These are phyloP conservation scores for Antitrichia curtipendula DNA, from an alignment of 225 moss, liverwort and hornwort genomes.

Conservation along the genomic window DNA sequence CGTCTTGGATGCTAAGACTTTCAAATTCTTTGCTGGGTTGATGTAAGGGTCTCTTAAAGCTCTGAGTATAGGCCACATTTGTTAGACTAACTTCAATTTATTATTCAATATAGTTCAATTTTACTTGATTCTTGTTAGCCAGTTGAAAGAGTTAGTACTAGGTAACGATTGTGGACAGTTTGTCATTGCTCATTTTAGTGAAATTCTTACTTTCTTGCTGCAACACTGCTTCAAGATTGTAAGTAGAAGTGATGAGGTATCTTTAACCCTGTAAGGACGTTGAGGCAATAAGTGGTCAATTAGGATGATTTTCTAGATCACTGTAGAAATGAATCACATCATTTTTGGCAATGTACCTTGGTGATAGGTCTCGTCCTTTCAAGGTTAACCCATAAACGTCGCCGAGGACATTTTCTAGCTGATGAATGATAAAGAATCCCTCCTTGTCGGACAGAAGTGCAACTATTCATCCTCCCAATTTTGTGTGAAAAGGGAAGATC, in stretches of 20 bases:
- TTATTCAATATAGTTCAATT: not conserved
- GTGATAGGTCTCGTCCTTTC: not conserved
- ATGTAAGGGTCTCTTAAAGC: not conserved
- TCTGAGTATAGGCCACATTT: not conserved
- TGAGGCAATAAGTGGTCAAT: not conserved
- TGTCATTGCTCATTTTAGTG: not conserved
- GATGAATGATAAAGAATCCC: no score
- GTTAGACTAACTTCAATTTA: not conserved
- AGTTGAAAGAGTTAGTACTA: not conserved
- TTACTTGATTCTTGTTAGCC: not conserved
- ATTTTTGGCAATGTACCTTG: not conserved
- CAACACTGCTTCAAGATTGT: not conserved
- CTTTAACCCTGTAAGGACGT: no score
- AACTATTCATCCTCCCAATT: no score
- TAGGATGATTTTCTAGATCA: not conserved
- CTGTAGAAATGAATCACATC: no score
- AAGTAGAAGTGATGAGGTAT: not conserved
- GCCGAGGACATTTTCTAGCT: no score
- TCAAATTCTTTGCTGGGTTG: constrained; percentile 14
- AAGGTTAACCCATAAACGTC: no score
- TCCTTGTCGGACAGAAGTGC: no score
- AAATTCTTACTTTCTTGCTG: no score
- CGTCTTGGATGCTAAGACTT: constrained; percentile 26
- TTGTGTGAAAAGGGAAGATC: no score
- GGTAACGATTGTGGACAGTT: not conserved